phyloP scores from a whole-genome alignment of 805 yeast genomes.

The Ogataea wickerhamii region DNA sequence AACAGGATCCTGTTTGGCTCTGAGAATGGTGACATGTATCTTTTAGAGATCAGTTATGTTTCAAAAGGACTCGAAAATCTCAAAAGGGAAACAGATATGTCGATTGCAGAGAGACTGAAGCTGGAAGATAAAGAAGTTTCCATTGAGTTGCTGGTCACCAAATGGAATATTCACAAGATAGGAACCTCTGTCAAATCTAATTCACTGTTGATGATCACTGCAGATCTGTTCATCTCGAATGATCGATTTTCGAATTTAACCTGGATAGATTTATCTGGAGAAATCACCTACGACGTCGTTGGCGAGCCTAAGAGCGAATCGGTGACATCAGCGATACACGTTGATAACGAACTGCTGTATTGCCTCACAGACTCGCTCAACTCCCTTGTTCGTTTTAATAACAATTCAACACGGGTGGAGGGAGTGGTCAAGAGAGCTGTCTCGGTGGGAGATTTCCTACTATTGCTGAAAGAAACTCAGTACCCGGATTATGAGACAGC shows the following conservation, averaged over 20 bases:
- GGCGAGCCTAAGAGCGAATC: neutral
- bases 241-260: constrained; percentile 2
- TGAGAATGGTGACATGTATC: constrained; percentile 8
- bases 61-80: constrained; percentile 6
- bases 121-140: neutral
- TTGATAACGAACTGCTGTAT: neutral
- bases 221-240: constrained; percentile 2
- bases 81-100: constrained; percentile 2
- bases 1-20: constrained; percentile 6
- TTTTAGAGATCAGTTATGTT: constrained; percentile 1
- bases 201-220: neutral
- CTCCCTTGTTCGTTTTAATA: neutral
- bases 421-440: constrained; percentile 6
- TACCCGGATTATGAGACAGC: constrained; percentile 4
- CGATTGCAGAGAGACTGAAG: constrained; percentile 14
- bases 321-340: constrained; percentile 1
- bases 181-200: constrained; percentile 5
- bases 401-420: neutral
- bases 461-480: constrained; percentile 9
- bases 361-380: neutral
- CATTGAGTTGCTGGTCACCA: constrained; percentile 7
- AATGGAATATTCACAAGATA: constrained; percentile 8
- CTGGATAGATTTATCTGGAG: neutral
- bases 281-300: neutral
- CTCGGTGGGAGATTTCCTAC: neutral